A percentile compares a stretch with the other conserved stretches of the same genome.
These are phyloP conservation scores for Cyclotella atomus DNA, from an alignment of 108 stramenopile species.

Conservation along the genomic window DNA sequence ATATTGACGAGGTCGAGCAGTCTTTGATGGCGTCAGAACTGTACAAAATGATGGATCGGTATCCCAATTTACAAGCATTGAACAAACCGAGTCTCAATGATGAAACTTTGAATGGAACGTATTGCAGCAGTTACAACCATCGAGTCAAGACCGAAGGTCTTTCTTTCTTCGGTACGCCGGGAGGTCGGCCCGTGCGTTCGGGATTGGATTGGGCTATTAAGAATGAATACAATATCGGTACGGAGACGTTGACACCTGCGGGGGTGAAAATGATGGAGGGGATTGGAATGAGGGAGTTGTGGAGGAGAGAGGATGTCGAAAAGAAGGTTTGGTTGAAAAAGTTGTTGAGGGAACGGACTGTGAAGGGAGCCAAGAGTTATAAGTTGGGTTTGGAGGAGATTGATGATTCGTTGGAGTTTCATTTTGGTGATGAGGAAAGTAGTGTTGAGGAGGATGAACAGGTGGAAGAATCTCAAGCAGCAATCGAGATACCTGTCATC, in stretches of 20 bases:
- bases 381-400: constrained; percentile 12
- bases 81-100: constrained; percentile 43
- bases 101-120: constrained; percentile 43
- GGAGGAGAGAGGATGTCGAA: constrained; percentile 9
- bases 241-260: constrained; percentile 9
- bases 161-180: constrained; percentile 31
- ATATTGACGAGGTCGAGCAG: constrained; percentile 39
- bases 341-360: neutral
- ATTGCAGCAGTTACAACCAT: constrained; percentile 46
- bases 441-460: constrained; percentile 4
- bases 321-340: constrained; percentile 32
- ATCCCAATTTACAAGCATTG: constrained; percentile 32
- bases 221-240: constrained; percentile 9
- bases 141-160: constrained; percentile 32
- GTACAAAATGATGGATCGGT: constrained; percentile 16
- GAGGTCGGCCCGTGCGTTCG: constrained; percentile 29
- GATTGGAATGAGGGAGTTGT: neutral
- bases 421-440: constrained; percentile 2
- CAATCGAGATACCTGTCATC: neutral
- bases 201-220: constrained; percentile 32
- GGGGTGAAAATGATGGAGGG: neutral
- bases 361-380: constrained; percentile 2
- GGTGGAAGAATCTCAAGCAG: constrained; percentile 3
- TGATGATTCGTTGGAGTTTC: constrained; percentile 9
- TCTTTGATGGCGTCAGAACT: constrained; percentile 28